Evolutionary conservation across 2,329 filamentous ascomycete genomes (phyloP).

Genomic region (Trichoderma endophyticum): DNA sequence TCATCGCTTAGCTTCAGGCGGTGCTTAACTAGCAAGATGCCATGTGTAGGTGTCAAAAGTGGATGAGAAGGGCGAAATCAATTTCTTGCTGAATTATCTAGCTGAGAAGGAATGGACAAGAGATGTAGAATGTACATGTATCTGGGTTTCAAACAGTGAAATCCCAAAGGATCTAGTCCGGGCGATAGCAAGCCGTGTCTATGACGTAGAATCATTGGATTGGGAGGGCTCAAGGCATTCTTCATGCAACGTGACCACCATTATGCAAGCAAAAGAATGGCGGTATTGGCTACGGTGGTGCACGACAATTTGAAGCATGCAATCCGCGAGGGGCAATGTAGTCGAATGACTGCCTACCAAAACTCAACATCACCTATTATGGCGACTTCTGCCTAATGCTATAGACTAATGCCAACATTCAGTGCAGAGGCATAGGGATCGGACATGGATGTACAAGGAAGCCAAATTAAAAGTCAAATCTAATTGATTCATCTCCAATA

Average conservation of each 20-base stretch:
- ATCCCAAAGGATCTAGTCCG: neutral
- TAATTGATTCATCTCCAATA: too few relatives aligned
- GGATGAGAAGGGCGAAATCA: neutral
- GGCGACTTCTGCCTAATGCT: neutral
- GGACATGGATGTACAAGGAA: neutral
- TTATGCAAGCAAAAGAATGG: neutral
- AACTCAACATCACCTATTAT: neutral
- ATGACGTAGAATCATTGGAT: neutral
- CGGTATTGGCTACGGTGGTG: neutral
- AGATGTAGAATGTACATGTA: neutral
- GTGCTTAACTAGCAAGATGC: neutral
- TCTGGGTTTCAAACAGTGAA: neutral
- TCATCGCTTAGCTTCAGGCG: neutral
- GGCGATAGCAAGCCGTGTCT: neutral
- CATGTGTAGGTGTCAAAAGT: neutral
- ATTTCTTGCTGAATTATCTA: neutral
- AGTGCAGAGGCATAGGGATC: neutral
- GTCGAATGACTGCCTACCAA: neutral
- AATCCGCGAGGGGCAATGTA: neutral
- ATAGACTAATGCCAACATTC: too few relatives aligned
- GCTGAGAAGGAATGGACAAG: neutral
- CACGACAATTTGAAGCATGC: neutral
- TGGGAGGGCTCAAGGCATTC: neutral
- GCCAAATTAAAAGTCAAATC: too few relatives aligned
- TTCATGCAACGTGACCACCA: neutral